Percentiles rank a stretch among this genome's conserved stretches.
Evolutionary conservation across 352 stramenopile species (phyloP).

Genomic region (Stramenopiles sp.): DNA sequence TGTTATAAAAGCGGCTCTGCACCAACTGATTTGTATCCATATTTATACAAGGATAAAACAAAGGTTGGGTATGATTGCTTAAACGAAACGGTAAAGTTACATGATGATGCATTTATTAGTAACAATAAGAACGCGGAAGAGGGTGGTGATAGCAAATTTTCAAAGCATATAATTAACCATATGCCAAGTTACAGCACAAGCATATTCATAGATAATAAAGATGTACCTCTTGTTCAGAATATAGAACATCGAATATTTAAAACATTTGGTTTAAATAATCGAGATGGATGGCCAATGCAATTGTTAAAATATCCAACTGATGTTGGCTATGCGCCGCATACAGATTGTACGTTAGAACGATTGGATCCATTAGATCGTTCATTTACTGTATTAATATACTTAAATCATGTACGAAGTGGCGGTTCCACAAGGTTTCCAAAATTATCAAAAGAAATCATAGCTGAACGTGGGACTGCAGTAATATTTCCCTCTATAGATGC

Average conservation of each 20-base stretch:
- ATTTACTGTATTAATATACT: background rate
- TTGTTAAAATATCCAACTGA: background rate
- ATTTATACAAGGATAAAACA: background rate
- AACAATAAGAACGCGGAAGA: no score
- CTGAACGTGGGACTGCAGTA: background rate
- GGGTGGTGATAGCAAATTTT: background rate
- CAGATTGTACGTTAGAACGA: background rate
- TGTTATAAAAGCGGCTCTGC: background rate
- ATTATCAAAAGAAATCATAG: background rate
- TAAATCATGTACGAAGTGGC: background rate
- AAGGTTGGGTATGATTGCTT: background rate
- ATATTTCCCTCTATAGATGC: background rate
- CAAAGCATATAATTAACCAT: background rate
- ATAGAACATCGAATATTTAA: background rate
- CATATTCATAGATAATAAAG: background rate
- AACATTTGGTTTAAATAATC: background rate
- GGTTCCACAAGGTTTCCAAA: background rate
- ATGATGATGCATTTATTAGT: no score
- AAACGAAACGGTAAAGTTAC: background rate
- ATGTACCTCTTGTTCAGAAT: background rate
- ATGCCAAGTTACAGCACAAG: no score
- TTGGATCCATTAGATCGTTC: conserved; percentile 1
- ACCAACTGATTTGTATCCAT: background rate
- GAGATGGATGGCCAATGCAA: background rate
- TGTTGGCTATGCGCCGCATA: background rate